A percentile compares a stretch with the other conserved stretches of the same genome.
Evolutionary conservation across 768 basidiomycete species (phyloP).

Genomic region (Omphalotus guepiniiformis): DNA sequence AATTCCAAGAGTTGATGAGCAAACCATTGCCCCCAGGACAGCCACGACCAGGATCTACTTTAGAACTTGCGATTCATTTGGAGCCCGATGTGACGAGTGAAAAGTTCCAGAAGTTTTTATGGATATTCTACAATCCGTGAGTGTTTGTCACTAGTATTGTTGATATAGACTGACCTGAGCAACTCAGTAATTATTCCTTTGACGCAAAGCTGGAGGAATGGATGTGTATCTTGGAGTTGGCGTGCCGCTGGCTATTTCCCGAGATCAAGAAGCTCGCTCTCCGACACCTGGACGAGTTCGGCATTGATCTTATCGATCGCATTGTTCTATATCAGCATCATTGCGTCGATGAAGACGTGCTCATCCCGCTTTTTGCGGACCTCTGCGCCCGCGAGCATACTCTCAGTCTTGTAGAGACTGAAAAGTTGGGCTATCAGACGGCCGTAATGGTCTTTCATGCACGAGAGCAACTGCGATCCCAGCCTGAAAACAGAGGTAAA

Average conservation of each 20-base stretch:
- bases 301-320: slow-evolving; percentile 45
- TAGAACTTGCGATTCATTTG: slow-evolving; percentile 17
- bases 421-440: slow-evolving; percentile 37
- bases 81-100: slow-evolving; percentile 24
- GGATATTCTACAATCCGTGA: slow-evolving; percentile 49
- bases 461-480: slow-evolving; percentile 29
- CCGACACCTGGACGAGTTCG: slow-evolving; percentile 22
- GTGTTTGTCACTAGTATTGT: slow-evolving; percentile 14
- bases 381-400: slow-evolving; percentile 36
- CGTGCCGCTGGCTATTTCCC: slow-evolving; percentile 38
- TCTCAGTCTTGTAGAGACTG: slow-evolving; percentile 41
- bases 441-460: slow-evolving; percentile 32
- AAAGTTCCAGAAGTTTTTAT: slow-evolving; percentile 42
- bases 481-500: slow-evolving; percentile 6
- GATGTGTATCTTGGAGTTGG: slow-evolving; percentile 36
- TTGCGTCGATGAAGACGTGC: slow-evolving; percentile 30
- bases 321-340: slow-evolving; percentile 44
- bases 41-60: slow-evolving; percentile 14
- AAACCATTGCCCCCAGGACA: slow-evolving; percentile 10
- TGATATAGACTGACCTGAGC: too few species aligned
- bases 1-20: slow-evolving; percentile 7
- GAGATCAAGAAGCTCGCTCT: slow-evolving; percentile 29
- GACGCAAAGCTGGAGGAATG: slow-evolving; percentile 36
- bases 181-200: slow-evolving; percentile 17
- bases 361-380: slow-evolving; percentile 38